Conservation (phyloP, 306 rosid genomes). For the Vicia faba region DNA sequence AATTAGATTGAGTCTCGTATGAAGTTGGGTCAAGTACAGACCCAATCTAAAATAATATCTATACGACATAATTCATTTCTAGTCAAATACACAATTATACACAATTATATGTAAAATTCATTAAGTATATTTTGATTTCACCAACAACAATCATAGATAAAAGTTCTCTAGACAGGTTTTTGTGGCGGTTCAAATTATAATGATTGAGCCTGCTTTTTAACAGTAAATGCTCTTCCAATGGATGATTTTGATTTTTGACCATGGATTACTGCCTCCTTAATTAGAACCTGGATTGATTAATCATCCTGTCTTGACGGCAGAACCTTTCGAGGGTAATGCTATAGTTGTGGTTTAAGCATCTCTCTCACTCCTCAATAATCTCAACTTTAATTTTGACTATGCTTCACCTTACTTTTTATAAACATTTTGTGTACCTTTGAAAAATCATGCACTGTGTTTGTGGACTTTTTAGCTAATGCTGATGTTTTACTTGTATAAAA, state of each 20-base stretch:
- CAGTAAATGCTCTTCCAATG: slow-evolving; percentile 2
- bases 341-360: not conserved
- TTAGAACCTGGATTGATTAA: slow-evolving; percentile 14
- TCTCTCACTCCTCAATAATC: not conserved
- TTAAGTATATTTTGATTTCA: slow-evolving; percentile 8
- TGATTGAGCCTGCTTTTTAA: slow-evolving; percentile 37
- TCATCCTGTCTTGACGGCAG: slow-evolving; percentile 46
- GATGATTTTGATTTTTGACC: slow-evolving; percentile 42
- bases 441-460: too few relatives aligned
- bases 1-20: too few relatives aligned
- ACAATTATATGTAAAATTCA: too few relatives aligned
- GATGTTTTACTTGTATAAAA: too few relatives aligned
- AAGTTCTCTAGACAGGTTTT: not conserved
- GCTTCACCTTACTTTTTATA: too few relatives aligned
- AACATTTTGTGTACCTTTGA: too few relatives aligned
- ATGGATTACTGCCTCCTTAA: slow-evolving; percentile 21
- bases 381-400: not conserved
- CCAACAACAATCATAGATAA: not conserved
- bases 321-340: slow-evolving; percentile 31
- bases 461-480: too few relatives aligned
- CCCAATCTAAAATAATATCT: too few relatives aligned
- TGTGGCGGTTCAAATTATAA: slow-evolving; percentile 17
- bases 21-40: too few relatives aligned
- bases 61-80: too few relatives aligned
- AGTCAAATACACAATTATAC: too few relatives aligned